phyloP scores from a whole-genome alignment of 1,284 basidiomycete genomes.

The Sanghuangporus sanghuang region DNA sequence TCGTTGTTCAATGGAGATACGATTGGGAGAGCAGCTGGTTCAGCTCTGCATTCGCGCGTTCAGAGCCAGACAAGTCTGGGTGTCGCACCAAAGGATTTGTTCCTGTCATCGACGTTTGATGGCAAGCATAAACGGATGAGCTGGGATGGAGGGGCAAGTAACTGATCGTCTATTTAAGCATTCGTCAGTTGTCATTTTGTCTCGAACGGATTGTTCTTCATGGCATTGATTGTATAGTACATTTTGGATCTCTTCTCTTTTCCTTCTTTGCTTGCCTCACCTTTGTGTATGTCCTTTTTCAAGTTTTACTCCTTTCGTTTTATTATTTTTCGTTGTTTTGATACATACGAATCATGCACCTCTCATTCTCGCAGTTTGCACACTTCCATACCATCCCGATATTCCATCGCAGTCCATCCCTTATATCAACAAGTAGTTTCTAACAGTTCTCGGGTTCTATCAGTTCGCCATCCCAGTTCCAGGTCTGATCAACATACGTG shows the following conservation, averaged over 20 bases:
- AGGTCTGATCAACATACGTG: background rate
- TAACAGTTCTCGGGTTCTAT: background rate
- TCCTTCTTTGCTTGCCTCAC: background rate
- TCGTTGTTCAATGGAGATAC: conserved; percentile 10
- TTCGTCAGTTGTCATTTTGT: background rate
- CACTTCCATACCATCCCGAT: background rate
- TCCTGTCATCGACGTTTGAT: conserved; percentile 42
- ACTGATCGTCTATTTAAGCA: background rate
- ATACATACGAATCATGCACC: background rate
- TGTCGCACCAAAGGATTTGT: conserved; percentile 63
- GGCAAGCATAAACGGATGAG: conserved; percentile 71
- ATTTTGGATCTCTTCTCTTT: background rate
- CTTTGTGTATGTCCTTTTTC: background rate
- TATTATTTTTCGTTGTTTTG: background rate
- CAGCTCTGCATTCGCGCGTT: conserved; percentile 48
- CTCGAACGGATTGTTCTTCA: background rate
- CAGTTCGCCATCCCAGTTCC: background rate
- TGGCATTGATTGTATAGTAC: background rate
- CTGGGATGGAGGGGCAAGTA: conserved; percentile 53
- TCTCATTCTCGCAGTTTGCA: background rate
- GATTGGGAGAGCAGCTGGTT: conserved; percentile 4
- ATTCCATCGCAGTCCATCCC: background rate
- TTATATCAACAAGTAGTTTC: background rate
- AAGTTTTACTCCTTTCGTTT: background rate
- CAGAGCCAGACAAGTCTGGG: conserved; percentile 54